A percentile compares a stretch with the other conserved stretches of the same genome.
phyloP scores from a whole-genome alignment of 352 stramenopile species.

The Blastocystis sp. region DNA sequence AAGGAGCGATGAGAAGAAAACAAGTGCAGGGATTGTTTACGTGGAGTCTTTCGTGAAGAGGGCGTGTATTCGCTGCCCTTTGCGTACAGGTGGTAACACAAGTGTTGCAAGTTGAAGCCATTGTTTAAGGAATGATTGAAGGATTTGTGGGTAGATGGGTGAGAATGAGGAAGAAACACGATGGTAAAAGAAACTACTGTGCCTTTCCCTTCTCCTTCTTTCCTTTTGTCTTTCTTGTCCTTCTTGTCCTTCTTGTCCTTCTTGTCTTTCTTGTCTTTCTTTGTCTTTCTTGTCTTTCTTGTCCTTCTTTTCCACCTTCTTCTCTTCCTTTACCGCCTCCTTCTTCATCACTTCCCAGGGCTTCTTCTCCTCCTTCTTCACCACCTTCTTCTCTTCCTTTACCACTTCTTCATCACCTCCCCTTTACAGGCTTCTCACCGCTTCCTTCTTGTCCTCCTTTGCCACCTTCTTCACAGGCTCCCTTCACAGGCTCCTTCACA shows the following conservation, averaged over 20 bases:
- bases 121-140: too few relatives aligned
- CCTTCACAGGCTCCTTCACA: background rate
- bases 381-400: slow-evolving; percentile 44
- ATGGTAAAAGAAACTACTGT: slow-evolving; percentile 32
- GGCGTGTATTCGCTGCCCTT: too few relatives aligned
- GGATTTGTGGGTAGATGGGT: too few relatives aligned
- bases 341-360: slow-evolving; percentile 50
- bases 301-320: slow-evolving; percentile 4
- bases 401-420: slow-evolving; percentile 6
- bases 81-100: too few relatives aligned
- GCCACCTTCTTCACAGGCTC: slow-evolving; percentile 1
- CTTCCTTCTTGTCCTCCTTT: slow-evolving; percentile 29
- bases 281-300: slow-evolving; percentile 1
- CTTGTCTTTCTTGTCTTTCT: background rate
- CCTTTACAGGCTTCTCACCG: slow-evolving; percentile 39
- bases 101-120: too few relatives aligned
- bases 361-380: slow-evolving; percentile 50
- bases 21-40: background rate
- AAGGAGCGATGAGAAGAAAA: background rate
- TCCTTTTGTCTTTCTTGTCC: background rate
- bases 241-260: background rate
- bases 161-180: background rate
- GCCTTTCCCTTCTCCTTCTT: background rate
- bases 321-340: slow-evolving; percentile 14
- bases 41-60: background rate